These are phyloP conservation scores for Phlyctochytrium arcticum DNA, from an alignment of 192 early-diverging fungal species.

Conservation along the genomic window DNA sequence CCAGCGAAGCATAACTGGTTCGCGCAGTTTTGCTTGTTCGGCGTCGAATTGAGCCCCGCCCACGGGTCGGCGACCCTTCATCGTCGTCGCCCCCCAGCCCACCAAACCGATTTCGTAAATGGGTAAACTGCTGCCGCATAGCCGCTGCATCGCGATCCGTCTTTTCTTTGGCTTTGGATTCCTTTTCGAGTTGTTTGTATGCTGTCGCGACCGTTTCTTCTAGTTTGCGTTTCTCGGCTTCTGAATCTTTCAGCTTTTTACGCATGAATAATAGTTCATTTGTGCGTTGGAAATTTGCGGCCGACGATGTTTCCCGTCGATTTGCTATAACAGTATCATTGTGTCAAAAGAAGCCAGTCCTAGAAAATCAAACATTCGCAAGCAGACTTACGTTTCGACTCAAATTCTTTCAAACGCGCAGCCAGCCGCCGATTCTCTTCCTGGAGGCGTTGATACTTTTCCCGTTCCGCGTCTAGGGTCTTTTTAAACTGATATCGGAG, in stretches of 20 bases:
- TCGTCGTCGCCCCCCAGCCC: neutral
- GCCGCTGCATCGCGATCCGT: constrained; percentile 1
- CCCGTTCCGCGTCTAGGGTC: constrained; percentile 7
- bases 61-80: neutral
- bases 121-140: constrained; percentile 14
- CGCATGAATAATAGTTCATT: constrained; percentile 1
- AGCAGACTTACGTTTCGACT: constrained; percentile 6
- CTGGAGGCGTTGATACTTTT: constrained; percentile 6
- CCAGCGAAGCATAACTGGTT: no score
- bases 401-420: constrained; percentile 17
- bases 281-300: constrained; percentile 2
- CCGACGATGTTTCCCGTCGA: neutral
- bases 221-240: constrained; percentile 11
- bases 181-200: constrained; percentile 4
- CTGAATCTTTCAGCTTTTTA: constrained; percentile 16
- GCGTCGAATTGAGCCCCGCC: no score
- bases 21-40: no score
- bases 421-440: constrained; percentile 16
- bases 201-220: neutral
- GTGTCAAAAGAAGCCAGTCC: no score
- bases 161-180: constrained; percentile 6
- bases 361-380: no score
- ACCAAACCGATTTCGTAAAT: constrained; percentile 4
- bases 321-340: neutral
- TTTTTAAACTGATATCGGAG: constrained; percentile 25